These are phyloP conservation scores for Candolleomyces eurysporus DNA, from an alignment of 768 basidiomycete species.

Conservation along the genomic window DNA sequence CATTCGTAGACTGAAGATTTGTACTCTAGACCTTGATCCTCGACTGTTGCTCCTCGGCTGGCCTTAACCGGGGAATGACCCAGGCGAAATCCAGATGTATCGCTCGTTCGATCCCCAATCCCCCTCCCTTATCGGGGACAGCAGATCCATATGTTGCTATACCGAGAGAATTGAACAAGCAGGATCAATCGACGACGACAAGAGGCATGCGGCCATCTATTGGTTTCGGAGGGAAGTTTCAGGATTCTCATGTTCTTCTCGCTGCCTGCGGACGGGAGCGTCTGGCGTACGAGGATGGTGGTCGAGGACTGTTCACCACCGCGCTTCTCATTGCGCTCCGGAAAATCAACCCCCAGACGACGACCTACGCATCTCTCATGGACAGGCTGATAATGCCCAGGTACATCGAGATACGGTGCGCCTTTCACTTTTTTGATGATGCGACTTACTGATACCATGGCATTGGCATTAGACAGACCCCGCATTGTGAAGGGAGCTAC, in stretches of 20 bases:
- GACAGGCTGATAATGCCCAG: conserved; percentile 26
- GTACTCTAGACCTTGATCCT: conserved; percentile 40
- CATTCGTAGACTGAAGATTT: neutral
- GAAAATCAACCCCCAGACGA: conserved; percentile 15
- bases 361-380: conserved; percentile 34
- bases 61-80: conserved; percentile 24
- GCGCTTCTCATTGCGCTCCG: conserved; percentile 24
- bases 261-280: conserved; percentile 40
- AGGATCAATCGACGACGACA: conserved; percentile 1
- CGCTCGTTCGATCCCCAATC: conserved; percentile 18
- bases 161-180: conserved; percentile 10
- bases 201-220: conserved; percentile 13
- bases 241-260: conserved; percentile 39
- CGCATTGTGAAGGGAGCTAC: conserved; percentile 33
- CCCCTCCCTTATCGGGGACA: conserved; percentile 21
- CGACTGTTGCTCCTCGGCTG: conserved; percentile 45
- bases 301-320: conserved; percentile 30
- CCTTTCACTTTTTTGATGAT: neutral
- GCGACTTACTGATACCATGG: neutral
- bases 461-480: conserved; percentile 26
- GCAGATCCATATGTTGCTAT: conserved; percentile 20
- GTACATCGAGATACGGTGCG: conserved; percentile 16
- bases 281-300: conserved; percentile 28
- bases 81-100: neutral
- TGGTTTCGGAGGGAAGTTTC: conserved; percentile 23